phyloP scores from a whole-genome alignment of 2,329 filamentous ascomycete genomes.

The Teratosphaeria epicoccoides region DNA sequence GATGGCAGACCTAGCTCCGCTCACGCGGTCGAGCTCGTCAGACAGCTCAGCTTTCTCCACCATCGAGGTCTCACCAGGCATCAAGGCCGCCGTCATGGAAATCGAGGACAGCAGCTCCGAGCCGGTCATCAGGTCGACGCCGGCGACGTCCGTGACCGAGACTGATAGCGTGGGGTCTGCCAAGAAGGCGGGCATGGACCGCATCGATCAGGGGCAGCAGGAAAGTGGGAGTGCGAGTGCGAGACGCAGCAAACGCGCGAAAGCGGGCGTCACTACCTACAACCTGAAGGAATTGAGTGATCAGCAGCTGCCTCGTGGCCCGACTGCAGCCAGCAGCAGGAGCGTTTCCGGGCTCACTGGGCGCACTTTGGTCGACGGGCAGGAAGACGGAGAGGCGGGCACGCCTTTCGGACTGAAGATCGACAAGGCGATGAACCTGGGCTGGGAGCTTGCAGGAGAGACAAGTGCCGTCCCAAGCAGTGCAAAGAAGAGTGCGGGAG shows the following conservation, averaged over 20 bases:
- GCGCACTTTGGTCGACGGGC: slow-evolving; percentile 20
- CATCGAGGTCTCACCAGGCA: slow-evolving; percentile 27
- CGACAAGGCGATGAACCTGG: slow-evolving; percentile 40
- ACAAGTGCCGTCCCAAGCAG: slow-evolving; percentile 3
- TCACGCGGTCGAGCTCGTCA: slow-evolving; percentile 29
- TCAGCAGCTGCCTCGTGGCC: slow-evolving; percentile 12
- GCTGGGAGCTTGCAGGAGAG: slow-evolving; percentile 17
- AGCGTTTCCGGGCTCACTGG: slow-evolving; percentile 38
- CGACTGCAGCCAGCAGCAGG: slow-evolving; percentile 14
- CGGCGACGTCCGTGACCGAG: slow-evolving; percentile 57
- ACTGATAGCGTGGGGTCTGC: slow-evolving; percentile 43
- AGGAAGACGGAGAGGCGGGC: slow-evolving; percentile 12
- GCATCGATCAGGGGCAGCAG: slow-evolving; percentile 7
- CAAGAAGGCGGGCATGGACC: slow-evolving; percentile 19
- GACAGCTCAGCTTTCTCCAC: slow-evolving; percentile 34
- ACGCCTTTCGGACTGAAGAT: slow-evolving; percentile 21
- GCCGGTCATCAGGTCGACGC: slow-evolving; percentile 50
- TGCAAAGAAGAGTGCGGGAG: slow-evolving; percentile 3
- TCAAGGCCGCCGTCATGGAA: slow-evolving; percentile 19
- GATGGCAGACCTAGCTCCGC: background rate
- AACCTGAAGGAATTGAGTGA: slow-evolving; percentile 36
- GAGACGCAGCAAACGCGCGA: slow-evolving; percentile 45
- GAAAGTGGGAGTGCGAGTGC: slow-evolving; percentile 8
- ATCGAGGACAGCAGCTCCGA: slow-evolving; percentile 29
- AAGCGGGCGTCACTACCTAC: slow-evolving; percentile 51